These are phyloP conservation scores for Pseudodiploospora longispora DNA, from an alignment of 2,329 filamentous ascomycete genomes.

Conservation along the genomic window DNA sequence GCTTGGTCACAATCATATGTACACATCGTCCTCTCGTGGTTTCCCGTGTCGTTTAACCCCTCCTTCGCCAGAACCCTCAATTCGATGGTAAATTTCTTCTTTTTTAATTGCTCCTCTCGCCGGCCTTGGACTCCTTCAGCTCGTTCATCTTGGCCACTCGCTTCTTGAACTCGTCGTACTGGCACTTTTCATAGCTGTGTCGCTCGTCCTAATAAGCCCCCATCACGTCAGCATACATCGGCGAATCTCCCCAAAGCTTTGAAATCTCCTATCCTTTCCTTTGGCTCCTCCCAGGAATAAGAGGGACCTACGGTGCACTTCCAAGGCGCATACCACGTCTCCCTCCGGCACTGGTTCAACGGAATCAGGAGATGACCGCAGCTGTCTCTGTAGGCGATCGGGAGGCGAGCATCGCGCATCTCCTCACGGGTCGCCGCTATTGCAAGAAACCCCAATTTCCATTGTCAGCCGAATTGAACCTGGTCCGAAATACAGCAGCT, in stretches of 20 bases:
- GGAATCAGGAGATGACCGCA: slow-evolving; percentile 93
- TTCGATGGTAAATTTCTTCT: too few relatives aligned
- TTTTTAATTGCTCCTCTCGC: slow-evolving; percentile 72
- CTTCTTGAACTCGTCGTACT: slow-evolving; percentile 98
- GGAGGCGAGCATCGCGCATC: slow-evolving; percentile 86
- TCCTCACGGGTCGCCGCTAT: slow-evolving; percentile 76
- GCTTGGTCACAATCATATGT: slow-evolving; percentile 6
- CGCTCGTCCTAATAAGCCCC: slow-evolving; percentile 65
- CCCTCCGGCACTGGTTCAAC: slow-evolving; percentile 86
- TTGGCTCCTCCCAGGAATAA: background rate
- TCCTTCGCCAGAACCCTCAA: too few relatives aligned
- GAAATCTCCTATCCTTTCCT: background rate
- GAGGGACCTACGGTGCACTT: slow-evolving; percentile 75
- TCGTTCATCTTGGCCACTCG: slow-evolving; percentile 98
- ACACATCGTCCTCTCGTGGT: slow-evolving; percentile 3
- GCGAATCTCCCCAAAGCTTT: slow-evolving; percentile 4
- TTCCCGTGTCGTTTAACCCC: background rate
- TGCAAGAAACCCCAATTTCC: background rate
- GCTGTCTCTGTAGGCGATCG: slow-evolving; percentile 86
- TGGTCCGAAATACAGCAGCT: too few relatives aligned
- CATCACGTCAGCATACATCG: background rate
- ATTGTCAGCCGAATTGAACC: too few relatives aligned
- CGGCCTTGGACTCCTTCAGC: slow-evolving; percentile 75
- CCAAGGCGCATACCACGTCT: slow-evolving; percentile 93
- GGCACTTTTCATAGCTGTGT: slow-evolving; percentile 98